Evolutionary conservation across 2,329 filamentous ascomycete genomes (phyloP).

Genomic region (Escovopsis sp.): DNA sequence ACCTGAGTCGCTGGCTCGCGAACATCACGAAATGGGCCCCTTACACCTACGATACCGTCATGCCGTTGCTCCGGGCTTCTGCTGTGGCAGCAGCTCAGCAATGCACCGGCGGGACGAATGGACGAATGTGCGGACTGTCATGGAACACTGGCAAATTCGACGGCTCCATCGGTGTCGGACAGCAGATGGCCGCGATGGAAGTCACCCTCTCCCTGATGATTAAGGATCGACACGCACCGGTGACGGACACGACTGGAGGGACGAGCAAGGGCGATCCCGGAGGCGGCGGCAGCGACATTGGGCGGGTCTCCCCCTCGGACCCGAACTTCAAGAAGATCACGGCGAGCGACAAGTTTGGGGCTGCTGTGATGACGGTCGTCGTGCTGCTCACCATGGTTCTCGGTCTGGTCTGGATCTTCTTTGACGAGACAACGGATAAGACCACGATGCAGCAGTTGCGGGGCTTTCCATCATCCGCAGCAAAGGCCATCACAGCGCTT

Average conservation of each 20-base stretch:
- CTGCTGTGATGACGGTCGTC: conserved; percentile 46
- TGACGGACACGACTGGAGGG: conserved; percentile 40
- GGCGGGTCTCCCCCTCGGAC: conserved; percentile 17
- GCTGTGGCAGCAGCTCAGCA: conserved; percentile 42
- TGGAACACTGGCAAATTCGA: conserved; percentile 46
- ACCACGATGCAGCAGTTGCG: conserved; percentile 18
- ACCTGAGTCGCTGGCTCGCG: conserved; percentile 46
- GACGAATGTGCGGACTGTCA: conserved; percentile 43
- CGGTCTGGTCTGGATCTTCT: conserved; percentile 33
- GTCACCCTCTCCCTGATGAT: conserved; percentile 49
- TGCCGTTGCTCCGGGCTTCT: conserved; percentile 38
- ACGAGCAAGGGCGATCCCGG: conserved; percentile 35
- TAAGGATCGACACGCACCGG: conserved; percentile 23
- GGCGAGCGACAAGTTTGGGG: conserved; percentile 51
- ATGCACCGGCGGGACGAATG: conserved; percentile 41
- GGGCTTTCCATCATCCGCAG: conserved; percentile 11
- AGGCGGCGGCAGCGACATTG: conserved; percentile 32
- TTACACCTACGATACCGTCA: conserved; percentile 37
- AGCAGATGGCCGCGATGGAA: conserved; percentile 57
- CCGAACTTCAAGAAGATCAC: conserved; percentile 22
- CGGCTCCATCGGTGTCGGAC: conserved; percentile 46
- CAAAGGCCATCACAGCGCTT: conserved; percentile 10
- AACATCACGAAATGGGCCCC: conserved; percentile 49
- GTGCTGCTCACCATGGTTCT: conserved; percentile 39
- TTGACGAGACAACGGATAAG: conserved; percentile 30